phyloP scores from a whole-genome alignment of 2,329 filamentous ascomycete species.

The Aspergillus alliaceus region DNA sequence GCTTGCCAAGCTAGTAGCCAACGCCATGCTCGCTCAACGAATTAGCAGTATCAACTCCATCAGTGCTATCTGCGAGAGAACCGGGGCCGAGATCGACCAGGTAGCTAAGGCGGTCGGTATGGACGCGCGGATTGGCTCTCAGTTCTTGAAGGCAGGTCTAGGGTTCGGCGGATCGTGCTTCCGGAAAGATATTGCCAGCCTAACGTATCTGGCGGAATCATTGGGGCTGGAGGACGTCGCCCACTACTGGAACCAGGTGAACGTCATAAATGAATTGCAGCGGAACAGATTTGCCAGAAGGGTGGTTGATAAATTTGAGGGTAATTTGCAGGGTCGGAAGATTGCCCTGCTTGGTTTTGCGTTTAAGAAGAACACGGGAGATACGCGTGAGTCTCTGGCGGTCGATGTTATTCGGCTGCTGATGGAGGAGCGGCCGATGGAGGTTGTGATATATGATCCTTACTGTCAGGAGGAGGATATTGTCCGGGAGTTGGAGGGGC shows the following conservation, averaged over 20 bases:
- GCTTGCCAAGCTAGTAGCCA: constrained; percentile 75
- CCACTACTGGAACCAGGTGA: constrained; percentile 72
- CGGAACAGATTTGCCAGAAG: constrained; percentile 66
- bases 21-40: constrained; percentile 77
- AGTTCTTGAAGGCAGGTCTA: constrained; percentile 72
- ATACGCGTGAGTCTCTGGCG: constrained; percentile 70
- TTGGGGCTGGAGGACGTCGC: constrained; percentile 70
- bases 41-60: constrained; percentile 81
- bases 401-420: constrained; percentile 67
- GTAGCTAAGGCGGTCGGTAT: constrained; percentile 67
- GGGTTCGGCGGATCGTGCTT: constrained; percentile 82
- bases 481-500: constrained; percentile 36
- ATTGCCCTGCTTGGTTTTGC: constrained; percentile 72
- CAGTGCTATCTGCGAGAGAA: constrained; percentile 75
- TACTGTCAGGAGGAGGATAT: constrained; percentile 43
- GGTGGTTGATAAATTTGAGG: constrained; percentile 67
- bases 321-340: constrained; percentile 69
- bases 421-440: constrained; percentile 62
- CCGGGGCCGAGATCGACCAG: constrained; percentile 73
- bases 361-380: constrained; percentile 77
- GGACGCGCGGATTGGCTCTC: constrained; percentile 69
- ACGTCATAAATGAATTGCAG: constrained; percentile 76
- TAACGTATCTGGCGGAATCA: constrained; percentile 71
- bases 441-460: constrained; percentile 70
- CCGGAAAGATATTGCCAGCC: constrained; percentile 74